phyloP scores from a whole-genome alignment of 208 protist species.

The Crithidia thermophila region DNA sequence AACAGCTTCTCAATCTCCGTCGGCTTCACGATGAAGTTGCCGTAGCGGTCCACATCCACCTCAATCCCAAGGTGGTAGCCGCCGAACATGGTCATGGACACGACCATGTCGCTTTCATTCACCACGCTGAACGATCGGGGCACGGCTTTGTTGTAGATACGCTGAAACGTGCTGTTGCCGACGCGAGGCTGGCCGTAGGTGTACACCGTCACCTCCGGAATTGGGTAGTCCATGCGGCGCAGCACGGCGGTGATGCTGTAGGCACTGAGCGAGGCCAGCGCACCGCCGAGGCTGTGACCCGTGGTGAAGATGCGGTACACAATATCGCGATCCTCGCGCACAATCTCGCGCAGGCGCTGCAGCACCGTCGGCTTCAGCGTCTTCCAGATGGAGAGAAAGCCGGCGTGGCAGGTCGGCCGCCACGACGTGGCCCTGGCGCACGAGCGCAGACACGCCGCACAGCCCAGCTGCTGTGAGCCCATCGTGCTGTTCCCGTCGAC shows the following conservation, averaged over 20 bases:
- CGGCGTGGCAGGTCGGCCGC: slow-evolving; percentile 77
- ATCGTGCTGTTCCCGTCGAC: slow-evolving; percentile 20
- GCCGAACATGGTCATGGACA: slow-evolving; percentile 62
- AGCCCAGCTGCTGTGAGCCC: slow-evolving; percentile 31
- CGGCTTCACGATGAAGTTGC: slow-evolving; percentile 91
- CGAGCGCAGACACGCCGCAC: slow-evolving; percentile 29
- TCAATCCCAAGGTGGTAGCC: slow-evolving; percentile 85
- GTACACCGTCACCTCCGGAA: slow-evolving; percentile 86
- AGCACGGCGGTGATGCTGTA: slow-evolving; percentile 74
- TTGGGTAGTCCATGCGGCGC: slow-evolving; percentile 53
- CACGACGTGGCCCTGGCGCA: slow-evolving; percentile 31
- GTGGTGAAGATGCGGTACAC: slow-evolving; percentile 86
- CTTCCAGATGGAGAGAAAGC: slow-evolving; percentile 87
- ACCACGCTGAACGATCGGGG: slow-evolving; percentile 86
- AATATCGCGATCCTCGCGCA: slow-evolving; percentile 38
- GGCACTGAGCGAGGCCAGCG: slow-evolving; percentile 86
- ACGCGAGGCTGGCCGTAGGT: slow-evolving; percentile 90
- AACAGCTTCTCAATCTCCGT: slow-evolving; percentile 88
- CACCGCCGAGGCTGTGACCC: slow-evolving; percentile 90
- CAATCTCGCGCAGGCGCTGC: slow-evolving; percentile 41
- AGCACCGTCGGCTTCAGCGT: slow-evolving; percentile 61
- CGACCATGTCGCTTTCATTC: slow-evolving; percentile 90
- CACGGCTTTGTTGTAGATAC: slow-evolving; percentile 78
- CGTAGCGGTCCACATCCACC: slow-evolving; percentile 87
- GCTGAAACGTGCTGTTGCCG: slow-evolving; percentile 77